A percentile compares a stretch with the other conserved stretches of the same genome.
Evolutionary conservation across 73 alveolate genomes (phyloP).

Genomic region (Urostyla sp.): DNA sequence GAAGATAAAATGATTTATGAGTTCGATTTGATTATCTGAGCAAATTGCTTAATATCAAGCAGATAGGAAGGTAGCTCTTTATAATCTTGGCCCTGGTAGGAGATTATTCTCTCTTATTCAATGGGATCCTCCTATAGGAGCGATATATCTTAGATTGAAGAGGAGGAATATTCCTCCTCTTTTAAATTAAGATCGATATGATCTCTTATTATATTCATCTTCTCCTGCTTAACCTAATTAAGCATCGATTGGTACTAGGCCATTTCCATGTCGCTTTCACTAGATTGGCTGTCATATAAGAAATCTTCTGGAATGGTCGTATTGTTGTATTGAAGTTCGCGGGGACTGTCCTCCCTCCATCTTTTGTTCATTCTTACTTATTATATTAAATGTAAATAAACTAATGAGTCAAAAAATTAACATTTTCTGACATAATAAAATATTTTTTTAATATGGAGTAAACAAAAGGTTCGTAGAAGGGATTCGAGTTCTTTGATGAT

Average conservation of each 20-base stretch:
- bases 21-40: not conserved
- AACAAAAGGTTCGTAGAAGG: no score
- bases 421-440: no score
- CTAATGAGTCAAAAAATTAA: no score
- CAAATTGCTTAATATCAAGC: not conserved
- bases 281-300: slow-evolving; percentile 31
- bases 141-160: not conserved
- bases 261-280: slow-evolving; percentile 42
- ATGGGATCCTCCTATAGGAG: not conserved
- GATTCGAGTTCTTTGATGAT: no score
- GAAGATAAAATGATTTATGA: not conserved
- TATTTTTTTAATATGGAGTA: no score
- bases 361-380: no score
- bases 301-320: no score
- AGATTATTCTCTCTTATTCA: not conserved
- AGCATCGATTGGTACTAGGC: slow-evolving; percentile 21
- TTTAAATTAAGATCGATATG: not conserved
- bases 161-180: not conserved
- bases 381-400: no score
- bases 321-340: no score
- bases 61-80: not conserved
- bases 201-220: not conserved
- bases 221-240: not conserved
- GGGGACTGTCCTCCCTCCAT: no score
- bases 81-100: not conserved